Percentiles rank a stretch among this genome's conserved stretches.
These are phyloP conservation scores for Colletotrichum eleusines DNA, from an alignment of 2,329 filamentous ascomycete species.

Conservation along the genomic window DNA sequence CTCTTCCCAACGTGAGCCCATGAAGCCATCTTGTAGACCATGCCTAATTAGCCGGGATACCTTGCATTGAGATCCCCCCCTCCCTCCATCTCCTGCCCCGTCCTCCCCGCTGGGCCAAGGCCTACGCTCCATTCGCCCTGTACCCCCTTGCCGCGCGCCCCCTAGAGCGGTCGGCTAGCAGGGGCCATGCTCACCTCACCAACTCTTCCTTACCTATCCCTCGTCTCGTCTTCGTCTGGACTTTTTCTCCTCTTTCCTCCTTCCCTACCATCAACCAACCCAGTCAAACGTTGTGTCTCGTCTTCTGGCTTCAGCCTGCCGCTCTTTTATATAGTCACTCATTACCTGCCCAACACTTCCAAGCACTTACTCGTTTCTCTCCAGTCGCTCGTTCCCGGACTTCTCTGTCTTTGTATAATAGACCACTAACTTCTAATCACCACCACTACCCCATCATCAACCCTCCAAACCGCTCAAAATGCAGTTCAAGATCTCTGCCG, in stretches of 20 bases:
- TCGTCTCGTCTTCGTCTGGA: constrained; percentile 30
- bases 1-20: background rate
- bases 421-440: constrained; percentile 37
- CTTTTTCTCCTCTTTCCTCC: constrained; percentile 32
- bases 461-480: constrained; percentile 58
- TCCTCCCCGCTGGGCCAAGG: constrained; percentile 16
- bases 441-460: constrained; percentile 16
- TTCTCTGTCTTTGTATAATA: constrained; percentile 22
- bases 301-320: constrained; percentile 40
- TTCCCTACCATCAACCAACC: constrained; percentile 35
- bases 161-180: constrained; percentile 31
- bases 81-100: background rate
- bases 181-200: constrained; percentile 32
- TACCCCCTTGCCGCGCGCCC: constrained; percentile 40
- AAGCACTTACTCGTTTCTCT: constrained; percentile 28
- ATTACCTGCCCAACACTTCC: constrained; percentile 37
- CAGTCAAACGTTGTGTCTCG: constrained; percentile 34
- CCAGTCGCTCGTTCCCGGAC: constrained; percentile 38
- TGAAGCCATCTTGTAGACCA: constrained; percentile 14
- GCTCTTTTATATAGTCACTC: constrained; percentile 43
- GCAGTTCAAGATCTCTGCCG: constrained; percentile 63
- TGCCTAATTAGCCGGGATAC: constrained; percentile 9
- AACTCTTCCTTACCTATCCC: constrained; percentile 37
- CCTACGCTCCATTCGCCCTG: constrained; percentile 21
- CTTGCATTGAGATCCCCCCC: constrained; percentile 1